These are phyloP conservation scores for Globisporangium spinosum DNA, from an alignment of 352 stramenopile genomes.

Conservation along the genomic window DNA sequence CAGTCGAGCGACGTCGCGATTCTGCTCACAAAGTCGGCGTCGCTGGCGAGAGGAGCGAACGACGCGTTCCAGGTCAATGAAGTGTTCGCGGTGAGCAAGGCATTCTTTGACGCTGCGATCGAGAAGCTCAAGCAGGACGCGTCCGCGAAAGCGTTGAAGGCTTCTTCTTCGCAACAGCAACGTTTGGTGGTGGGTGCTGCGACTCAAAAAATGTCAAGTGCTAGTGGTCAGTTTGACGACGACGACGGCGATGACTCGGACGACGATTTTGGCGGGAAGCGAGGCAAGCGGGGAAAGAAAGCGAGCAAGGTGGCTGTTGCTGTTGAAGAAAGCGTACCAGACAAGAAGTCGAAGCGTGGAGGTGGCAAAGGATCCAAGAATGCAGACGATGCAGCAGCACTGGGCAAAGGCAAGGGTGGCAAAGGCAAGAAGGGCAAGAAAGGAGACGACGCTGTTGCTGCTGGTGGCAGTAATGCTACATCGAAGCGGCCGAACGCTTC, in stretches of 20 bases:
- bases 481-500: constrained; percentile 3
- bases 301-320: constrained; percentile 22
- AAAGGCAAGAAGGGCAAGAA: constrained; percentile 50
- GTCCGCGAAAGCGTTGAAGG: constrained; percentile 31
- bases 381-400: constrained; percentile 20
- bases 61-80: constrained; percentile 52
- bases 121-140: constrained; percentile 58
- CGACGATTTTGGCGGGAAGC: constrained; percentile 34
- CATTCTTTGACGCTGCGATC: constrained; percentile 42
- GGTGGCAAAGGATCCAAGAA: constrained; percentile 33
- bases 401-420: constrained; percentile 32
- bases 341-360: constrained; percentile 44
- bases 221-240: constrained; percentile 16
- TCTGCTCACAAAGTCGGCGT: constrained; percentile 44
- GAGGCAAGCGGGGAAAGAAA: constrained; percentile 31
- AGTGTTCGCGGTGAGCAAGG: constrained; percentile 57
- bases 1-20: constrained; percentile 36
- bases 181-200: not conserved
- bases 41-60: constrained; percentile 25
- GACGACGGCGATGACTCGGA: constrained; percentile 38
- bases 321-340: constrained; percentile 17
- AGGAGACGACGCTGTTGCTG: constrained; percentile 20
- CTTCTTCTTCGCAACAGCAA: constrained; percentile 34
- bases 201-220: constrained; percentile 16
- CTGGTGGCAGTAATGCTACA: not conserved